phyloP scores from a whole-genome alignment of 208 protist species.

The Porcisia hertigi region DNA sequence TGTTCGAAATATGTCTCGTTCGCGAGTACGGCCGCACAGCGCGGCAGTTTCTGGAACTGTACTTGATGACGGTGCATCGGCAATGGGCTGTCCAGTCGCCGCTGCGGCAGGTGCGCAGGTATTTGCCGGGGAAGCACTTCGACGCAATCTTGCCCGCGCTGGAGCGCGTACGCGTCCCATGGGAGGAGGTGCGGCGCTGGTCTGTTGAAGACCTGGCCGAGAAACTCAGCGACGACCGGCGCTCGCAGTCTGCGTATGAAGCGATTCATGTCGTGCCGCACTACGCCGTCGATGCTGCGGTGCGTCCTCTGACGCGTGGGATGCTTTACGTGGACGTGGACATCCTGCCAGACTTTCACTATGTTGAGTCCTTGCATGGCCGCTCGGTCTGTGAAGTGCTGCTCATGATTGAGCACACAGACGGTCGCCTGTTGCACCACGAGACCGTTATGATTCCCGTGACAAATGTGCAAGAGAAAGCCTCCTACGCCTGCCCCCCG shows the following conservation, averaged over 20 bases:
- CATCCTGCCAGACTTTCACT: constrained; percentile 97
- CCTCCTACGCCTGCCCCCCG: constrained; percentile 74
- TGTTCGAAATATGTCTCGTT: constrained; percentile 97
- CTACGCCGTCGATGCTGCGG: constrained; percentile 88
- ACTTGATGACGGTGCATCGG: constrained; percentile 94
- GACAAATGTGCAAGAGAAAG: constrained; percentile 56
- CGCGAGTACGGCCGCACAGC: constrained; percentile 97
- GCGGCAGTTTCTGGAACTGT: constrained; percentile 86
- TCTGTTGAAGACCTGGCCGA: constrained; percentile 93
- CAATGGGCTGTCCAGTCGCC: constrained; percentile 97
- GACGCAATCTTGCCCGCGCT: constrained; percentile 92
- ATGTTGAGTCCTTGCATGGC: constrained; percentile 92
- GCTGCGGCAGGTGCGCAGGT: constrained; percentile 84
- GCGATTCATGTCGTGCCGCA: constrained; percentile 96
- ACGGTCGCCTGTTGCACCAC: constrained; percentile 97
- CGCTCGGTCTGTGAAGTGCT: constrained; percentile 88
- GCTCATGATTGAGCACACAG: constrained; percentile 96
- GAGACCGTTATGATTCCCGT: constrained; percentile 95
- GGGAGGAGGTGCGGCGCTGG: constrained; percentile 95
- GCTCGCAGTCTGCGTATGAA: constrained; percentile 87
- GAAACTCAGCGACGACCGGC: constrained; percentile 84
- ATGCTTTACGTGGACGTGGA: constrained; percentile 96
- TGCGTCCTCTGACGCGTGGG: constrained; percentile 96
- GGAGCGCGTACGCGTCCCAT: constrained; percentile 95
- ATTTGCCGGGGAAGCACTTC: constrained; percentile 81